These are phyloP conservation scores for Trametes maxima DNA, from an alignment of 768 basidiomycete genomes.

Conservation along the genomic window DNA sequence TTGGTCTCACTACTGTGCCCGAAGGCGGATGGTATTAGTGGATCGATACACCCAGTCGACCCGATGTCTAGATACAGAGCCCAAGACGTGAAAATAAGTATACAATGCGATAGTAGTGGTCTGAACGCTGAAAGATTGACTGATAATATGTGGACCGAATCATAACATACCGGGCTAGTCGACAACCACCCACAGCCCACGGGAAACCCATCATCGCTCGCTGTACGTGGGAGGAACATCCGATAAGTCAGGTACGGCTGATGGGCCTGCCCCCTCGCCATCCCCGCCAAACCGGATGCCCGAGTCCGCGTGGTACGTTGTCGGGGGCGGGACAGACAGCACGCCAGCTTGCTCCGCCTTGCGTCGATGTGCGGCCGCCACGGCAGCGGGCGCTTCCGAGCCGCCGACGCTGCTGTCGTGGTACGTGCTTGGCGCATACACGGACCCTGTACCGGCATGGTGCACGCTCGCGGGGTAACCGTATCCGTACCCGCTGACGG, in stretches of 20 bases:
- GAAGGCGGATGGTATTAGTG: no score
- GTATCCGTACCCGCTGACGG: slow-evolving; percentile 5
- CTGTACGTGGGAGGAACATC: slow-evolving; percentile 5
- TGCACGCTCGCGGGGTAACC: background rate
- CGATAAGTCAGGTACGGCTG: background rate
- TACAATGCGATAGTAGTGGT: no score
- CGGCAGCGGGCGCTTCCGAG: background rate
- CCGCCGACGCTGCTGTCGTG: background rate
- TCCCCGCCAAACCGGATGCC: background rate
- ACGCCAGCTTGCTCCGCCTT: slow-evolving; percentile 6
- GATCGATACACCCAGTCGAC: no score
- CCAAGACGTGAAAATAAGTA: no score
- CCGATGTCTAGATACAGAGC: no score
- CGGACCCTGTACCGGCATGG: background rate
- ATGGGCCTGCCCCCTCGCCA: background rate
- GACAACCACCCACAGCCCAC: no score
- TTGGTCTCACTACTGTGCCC: no score
- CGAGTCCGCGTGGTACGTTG: slow-evolving; percentile 7
- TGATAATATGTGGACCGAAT: no score
- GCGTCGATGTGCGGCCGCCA: background rate
- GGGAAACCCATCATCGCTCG: background rate
- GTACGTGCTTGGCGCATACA: background rate
- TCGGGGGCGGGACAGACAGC: background rate
- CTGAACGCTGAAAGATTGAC: no score
- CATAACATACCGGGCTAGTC: no score